Evolutionary conservation across 768 basidiomycete species (phyloP).

Genomic region (Boletus pseudopeckii): DNA sequence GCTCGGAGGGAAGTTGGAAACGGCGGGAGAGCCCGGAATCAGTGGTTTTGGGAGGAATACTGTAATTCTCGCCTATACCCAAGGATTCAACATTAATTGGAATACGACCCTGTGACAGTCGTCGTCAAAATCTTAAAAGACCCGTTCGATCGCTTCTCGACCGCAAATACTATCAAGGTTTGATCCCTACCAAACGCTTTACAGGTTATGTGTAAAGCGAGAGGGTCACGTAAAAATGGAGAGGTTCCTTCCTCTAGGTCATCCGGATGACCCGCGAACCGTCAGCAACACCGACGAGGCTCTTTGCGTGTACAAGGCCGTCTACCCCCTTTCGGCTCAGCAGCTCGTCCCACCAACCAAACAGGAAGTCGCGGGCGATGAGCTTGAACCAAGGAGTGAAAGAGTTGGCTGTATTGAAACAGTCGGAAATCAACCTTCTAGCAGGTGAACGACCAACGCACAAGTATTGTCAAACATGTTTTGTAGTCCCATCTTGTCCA

Average conservation of each 20-base stretch:
- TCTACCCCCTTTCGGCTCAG: constrained; percentile 52
- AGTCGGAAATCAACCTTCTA: neutral
- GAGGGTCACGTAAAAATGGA: neutral
- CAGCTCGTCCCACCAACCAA: constrained; percentile 98
- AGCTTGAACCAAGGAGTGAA: constrained; percentile 99
- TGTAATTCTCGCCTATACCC: too few relatives aligned
- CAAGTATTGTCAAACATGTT: constrained; percentile 83
- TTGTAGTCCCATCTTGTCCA: constrained; percentile 85
- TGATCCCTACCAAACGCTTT: too few relatives aligned
- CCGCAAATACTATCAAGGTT: too few relatives aligned
- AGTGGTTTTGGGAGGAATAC: neutral
- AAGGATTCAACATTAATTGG: too few relatives aligned
- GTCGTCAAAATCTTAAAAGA: too few relatives aligned
- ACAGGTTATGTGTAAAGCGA: too few relatives aligned
- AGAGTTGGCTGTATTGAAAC: constrained; percentile 54
- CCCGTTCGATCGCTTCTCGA: too few relatives aligned
- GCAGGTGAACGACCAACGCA: constrained; percentile 34
- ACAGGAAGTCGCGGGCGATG: constrained; percentile 94
- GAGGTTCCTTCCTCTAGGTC: constrained; percentile 29
- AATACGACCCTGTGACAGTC: too few relatives aligned
- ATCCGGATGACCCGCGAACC: constrained; percentile 73
- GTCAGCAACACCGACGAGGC: constrained; percentile 57
- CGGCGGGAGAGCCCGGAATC: neutral
- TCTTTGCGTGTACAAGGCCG: constrained; percentile 54
- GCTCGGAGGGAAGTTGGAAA: neutral